These are phyloP conservation scores for Entonaema liquescens DNA, from an alignment of 495 filamentous ascomycete species.

Conservation along the genomic window DNA sequence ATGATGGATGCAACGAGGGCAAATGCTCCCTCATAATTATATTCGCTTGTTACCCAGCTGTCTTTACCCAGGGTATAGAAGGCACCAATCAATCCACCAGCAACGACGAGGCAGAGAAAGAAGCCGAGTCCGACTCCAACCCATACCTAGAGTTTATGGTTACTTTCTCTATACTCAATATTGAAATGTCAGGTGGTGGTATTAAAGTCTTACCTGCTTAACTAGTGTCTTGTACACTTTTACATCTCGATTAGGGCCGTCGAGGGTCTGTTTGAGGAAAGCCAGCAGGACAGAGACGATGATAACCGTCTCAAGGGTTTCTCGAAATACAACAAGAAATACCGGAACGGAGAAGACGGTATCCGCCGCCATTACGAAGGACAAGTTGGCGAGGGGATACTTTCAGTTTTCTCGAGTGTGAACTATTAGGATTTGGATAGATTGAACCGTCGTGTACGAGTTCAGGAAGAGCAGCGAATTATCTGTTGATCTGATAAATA, in stretches of 20 bases:
- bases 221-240: conserved; percentile 72
- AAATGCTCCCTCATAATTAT: conserved; percentile 83
- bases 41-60: conserved; percentile 70
- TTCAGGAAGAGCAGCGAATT: conserved; percentile 24
- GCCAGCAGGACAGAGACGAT: conserved; percentile 84
- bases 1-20: conserved; percentile 74
- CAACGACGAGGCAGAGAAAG: conserved; percentile 71
- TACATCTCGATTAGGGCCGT: conserved; percentile 63
- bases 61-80: conserved; percentile 78
- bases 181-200: neutral
- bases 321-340: conserved; percentile 88
- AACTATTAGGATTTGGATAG: neutral
- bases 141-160: conserved; percentile 67
- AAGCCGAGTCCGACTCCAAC: conserved; percentile 70
- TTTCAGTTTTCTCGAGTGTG: neutral
- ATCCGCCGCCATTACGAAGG: conserved; percentile 57
- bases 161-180: conserved; percentile 10
- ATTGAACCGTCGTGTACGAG: neutral
- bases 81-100: conserved; percentile 76
- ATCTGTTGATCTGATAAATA: conserved; percentile 44
- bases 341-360: conserved; percentile 71
- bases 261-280: conserved; percentile 80
- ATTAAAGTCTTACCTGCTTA: conserved; percentile 64
- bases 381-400: conserved; percentile 1
- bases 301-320: conserved; percentile 81